Conservation (phyloP, 768 basidiomycete species). For the Pholiota conissans region DNA sequence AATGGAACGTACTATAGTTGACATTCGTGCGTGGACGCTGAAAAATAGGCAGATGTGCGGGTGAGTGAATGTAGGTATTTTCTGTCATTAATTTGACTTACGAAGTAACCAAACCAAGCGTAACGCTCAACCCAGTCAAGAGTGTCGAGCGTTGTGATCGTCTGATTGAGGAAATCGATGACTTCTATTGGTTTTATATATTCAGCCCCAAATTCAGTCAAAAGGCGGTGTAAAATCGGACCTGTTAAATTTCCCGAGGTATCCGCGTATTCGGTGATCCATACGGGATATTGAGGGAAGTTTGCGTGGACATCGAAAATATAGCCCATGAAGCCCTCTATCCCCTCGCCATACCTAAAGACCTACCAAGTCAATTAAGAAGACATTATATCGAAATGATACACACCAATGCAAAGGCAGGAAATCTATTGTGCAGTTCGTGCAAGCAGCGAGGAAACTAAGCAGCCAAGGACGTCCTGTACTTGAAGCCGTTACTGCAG, state of each 20-base stretch:
- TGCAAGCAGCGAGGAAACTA: slow-evolving; percentile 53
- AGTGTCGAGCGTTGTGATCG: slow-evolving; percentile 53
- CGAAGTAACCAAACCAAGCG: slow-evolving; percentile 56
- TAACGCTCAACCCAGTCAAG: slow-evolving; percentile 62
- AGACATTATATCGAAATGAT: not conserved
- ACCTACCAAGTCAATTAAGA: not conserved
- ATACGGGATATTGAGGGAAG: slow-evolving; percentile 52
- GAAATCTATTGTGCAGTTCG: slow-evolving; percentile 49
- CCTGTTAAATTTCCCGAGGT: slow-evolving; percentile 46
- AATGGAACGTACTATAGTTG: slow-evolving; percentile 39
- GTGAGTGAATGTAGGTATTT: not conserved
- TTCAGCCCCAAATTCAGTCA: not conserved
- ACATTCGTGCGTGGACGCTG: slow-evolving; percentile 42
- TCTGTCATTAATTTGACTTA: slow-evolving; percentile 3
- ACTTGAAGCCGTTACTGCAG: slow-evolving; percentile 53
- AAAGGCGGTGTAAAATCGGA: slow-evolving; percentile 14
- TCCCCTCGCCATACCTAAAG: slow-evolving; percentile 57
- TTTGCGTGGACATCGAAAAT: slow-evolving; percentile 51
- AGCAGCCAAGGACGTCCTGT: slow-evolving; percentile 56
- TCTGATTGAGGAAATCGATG: slow-evolving; percentile 55
- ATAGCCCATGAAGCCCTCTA: slow-evolving; percentile 54
- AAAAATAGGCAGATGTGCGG: not conserved
- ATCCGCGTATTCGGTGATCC: slow-evolving; percentile 68
- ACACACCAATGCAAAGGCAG: slow-evolving; percentile 49
- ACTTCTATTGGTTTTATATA: slow-evolving; percentile 34